Percentiles rank a stretch among this genome's conserved stretches.
phyloP scores from a whole-genome alignment of 441 rosid genomes.

The Brassica hybrid region DNA sequence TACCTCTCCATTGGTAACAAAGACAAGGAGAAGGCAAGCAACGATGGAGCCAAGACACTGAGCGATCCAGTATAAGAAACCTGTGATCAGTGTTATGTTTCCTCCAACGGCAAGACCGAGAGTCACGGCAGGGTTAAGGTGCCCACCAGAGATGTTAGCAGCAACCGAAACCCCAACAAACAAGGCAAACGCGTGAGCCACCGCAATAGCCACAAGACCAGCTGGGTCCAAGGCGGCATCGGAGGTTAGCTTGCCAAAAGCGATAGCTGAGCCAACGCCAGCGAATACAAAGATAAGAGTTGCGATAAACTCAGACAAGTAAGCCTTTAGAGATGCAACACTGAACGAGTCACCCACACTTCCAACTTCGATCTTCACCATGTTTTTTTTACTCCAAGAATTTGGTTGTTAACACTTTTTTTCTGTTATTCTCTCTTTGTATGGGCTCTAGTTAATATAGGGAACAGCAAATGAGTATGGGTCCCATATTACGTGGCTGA shows the following conservation, averaged over 20 bases:
- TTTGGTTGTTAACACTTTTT: not conserved
- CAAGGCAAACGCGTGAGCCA: conserved; percentile 85
- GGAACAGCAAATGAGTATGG: conserved; percentile 41
- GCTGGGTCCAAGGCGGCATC: conserved; percentile 79
- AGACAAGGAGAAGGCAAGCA: conserved; percentile 80
- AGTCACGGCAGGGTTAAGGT: conserved; percentile 91
- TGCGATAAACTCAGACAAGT: conserved; percentile 82
- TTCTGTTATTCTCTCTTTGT: not conserved
- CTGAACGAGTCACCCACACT: conserved; percentile 78
- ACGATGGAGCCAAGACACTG: conserved; percentile 86
- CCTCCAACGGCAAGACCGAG: conserved; percentile 86
- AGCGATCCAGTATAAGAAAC: conserved; percentile 87
- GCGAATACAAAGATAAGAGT: conserved; percentile 89
- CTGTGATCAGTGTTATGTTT: conserved; percentile 74
- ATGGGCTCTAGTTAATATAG: conserved; percentile 29
- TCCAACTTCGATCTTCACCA: conserved; percentile 80
- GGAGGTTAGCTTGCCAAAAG: conserved; percentile 70
- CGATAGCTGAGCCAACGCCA: conserved; percentile 90
- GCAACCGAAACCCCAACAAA: conserved; percentile 88
- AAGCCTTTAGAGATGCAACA: conserved; percentile 66
- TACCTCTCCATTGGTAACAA: conserved; percentile 67
- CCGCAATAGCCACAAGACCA: conserved; percentile 79
- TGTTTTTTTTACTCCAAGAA: conserved; percentile 32
- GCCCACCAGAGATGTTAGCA: conserved; percentile 95
- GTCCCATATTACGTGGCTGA: conserved; percentile 38